Base-by-base conservation (phyloP, 257 asterid genomes). In the Ilex aquifolium region DNA sequence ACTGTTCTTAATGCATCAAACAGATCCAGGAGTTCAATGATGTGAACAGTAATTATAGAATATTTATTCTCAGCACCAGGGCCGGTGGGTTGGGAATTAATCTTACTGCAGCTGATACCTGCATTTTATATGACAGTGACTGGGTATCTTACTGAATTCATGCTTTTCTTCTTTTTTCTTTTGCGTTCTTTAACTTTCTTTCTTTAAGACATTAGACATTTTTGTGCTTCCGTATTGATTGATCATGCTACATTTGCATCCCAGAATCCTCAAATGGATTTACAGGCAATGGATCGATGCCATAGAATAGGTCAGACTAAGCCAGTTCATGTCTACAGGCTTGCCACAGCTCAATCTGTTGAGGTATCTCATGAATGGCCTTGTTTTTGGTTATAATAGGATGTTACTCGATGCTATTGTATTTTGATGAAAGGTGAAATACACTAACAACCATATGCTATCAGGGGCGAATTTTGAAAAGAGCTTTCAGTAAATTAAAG, bases 11-110 rank as follows among this genome's bases (percentile, higher is more conserved):
- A 53, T 53, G 14, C 11, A 7, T 7, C 46, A 42, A 62, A 69
- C 96, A 93, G 99, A 93, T 93, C 60, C 48, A 78, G 72, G 97
- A 85, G 67, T 93, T 93, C 86, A 88, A 90, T 70, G 88, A 90
- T 46, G 83, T 67, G 57, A 65, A 79, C 68, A 90, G 96, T 56
- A 14, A 68, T 48, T 75, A 8, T 54, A 86, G 88, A 75, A 76
- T 93, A 66, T 93, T 93, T 83, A 95, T 93, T 60, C 95, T 93
- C 17, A 90, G 97, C 83, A 90, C 99, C 56, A 80, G 99, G 58
- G 99, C 99, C 72, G 99, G 99, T 66, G 99, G 99, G 51, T 88
- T 93, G 59, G 99, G 99, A 59, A 93, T 93, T 68, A 93, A 93
- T 82, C 99, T 93, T 54, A 90, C 97, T 62, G 79, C 97, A 70